These are phyloP conservation scores for Arthrinium puccinioides DNA, from an alignment of 2,329 filamentous ascomycete species.

Conservation along the genomic window DNA sequence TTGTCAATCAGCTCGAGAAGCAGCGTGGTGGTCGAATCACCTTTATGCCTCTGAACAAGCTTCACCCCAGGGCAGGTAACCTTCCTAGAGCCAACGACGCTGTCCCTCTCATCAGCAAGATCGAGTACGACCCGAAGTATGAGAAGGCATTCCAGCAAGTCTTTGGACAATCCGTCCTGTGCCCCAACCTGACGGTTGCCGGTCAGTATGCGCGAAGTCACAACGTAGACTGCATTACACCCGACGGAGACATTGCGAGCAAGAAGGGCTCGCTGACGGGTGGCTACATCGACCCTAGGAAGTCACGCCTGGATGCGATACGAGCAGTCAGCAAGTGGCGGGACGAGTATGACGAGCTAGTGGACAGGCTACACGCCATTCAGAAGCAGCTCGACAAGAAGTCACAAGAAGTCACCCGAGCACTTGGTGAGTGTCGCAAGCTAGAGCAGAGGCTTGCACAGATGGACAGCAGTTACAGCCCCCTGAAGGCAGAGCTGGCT, in stretches of 20 bases:
- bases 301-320: constrained; percentile 81
- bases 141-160: constrained; percentile 89
- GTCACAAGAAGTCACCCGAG: constrained; percentile 81
- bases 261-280: constrained; percentile 93
- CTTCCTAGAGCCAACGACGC: constrained; percentile 83
- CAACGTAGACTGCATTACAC: constrained; percentile 85
- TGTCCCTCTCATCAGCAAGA: constrained; percentile 77
- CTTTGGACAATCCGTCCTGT: constrained; percentile 92
- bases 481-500: constrained; percentile 68
- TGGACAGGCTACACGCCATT: constrained; percentile 57
- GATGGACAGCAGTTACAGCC: constrained; percentile 75
- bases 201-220: constrained; percentile 89
- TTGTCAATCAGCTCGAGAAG: constrained; percentile 73
- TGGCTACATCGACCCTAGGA: constrained; percentile 81
- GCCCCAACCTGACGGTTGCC: constrained; percentile 80
- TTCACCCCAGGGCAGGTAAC: constrained; percentile 64
- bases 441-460: constrained; percentile 71
- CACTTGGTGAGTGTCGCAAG: constrained; percentile 79
- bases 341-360: constrained; percentile 62
- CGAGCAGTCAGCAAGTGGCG: constrained; percentile 68
- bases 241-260: constrained; percentile 89
- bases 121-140: constrained; percentile 69
- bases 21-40: constrained; percentile 82
- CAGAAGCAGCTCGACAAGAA: constrained; percentile 65
- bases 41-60: constrained; percentile 84